A percentile compares a stretch with the other conserved stretches of the same genome.
phyloP scores from a whole-genome alignment of 352 stramenopile genomes.

The Thraustochytrium sp. region DNA sequence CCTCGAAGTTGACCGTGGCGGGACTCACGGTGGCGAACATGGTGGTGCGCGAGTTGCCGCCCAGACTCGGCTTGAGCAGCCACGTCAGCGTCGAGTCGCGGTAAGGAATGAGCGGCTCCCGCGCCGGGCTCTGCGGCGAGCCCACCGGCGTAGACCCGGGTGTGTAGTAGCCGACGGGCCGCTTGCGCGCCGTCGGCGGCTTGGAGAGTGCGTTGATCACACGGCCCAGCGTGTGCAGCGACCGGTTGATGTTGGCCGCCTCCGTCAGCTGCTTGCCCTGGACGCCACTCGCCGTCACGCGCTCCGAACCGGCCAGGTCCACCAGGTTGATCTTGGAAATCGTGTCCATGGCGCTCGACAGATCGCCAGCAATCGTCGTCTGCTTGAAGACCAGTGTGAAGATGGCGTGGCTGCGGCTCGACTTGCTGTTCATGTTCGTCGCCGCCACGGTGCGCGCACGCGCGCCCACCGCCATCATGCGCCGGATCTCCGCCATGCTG shows the following conservation, averaged over 20 bases:
- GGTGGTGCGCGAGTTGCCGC: constrained; percentile 78
- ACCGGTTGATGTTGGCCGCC: constrained; percentile 84
- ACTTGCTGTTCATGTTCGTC: constrained; percentile 42
- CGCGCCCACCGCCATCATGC: constrained; percentile 22
- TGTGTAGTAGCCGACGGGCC: neutral
- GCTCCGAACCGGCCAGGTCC: constrained; percentile 70
- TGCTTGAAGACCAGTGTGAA: constrained; percentile 41
- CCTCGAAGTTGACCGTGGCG: constrained; percentile 77
- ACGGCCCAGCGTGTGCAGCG: constrained; percentile 72
- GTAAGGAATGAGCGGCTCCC: constrained; percentile 61
- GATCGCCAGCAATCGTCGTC: constrained; percentile 3
- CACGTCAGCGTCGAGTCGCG: constrained; percentile 74
- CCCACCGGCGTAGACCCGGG: constrained; percentile 12
- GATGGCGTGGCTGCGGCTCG: constrained; percentile 34
- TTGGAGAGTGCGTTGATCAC: constrained; percentile 62
- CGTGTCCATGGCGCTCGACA: constrained; percentile 23
- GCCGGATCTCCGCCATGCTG: neutral
- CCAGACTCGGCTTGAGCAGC: constrained; percentile 74
- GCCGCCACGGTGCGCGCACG: neutral
- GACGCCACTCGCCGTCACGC: constrained; percentile 67
- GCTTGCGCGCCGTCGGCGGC: neutral
- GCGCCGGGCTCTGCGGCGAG: neutral
- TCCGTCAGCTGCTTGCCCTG: constrained; percentile 80
- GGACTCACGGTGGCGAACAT: constrained; percentile 79
- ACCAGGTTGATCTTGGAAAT: constrained; percentile 66